Percentiles rank a stretch among this genome's conserved stretches.
Evolutionary conservation across 805 yeast genomes (phyloP).

Genomic region (Clavispora santaluciae): DNA sequence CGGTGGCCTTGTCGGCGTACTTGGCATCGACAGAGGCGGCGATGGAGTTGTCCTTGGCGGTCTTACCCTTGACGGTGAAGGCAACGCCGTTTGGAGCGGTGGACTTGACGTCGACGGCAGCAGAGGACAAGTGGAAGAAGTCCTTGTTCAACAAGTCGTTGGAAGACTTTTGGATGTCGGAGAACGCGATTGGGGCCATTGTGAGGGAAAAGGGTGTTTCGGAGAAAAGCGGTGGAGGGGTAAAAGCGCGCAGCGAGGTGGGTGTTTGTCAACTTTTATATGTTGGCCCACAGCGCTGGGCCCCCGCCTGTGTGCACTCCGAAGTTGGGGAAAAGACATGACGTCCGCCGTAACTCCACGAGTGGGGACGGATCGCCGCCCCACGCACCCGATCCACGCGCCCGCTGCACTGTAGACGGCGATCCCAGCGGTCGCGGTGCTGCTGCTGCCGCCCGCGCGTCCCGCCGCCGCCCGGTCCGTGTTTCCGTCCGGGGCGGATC

Average conservation of each 20-base stretch:
- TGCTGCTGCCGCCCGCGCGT: too few species aligned
- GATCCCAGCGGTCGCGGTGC: too few species aligned
- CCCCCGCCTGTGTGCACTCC: background rate
- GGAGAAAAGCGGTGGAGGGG: conserved; percentile 6
- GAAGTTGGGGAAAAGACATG: background rate
- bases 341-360: background rate
- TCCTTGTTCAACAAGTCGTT: conserved; percentile 87
- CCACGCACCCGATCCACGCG: too few species aligned
- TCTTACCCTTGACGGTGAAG: conserved; percentile 90
- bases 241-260: conserved; percentile 6
- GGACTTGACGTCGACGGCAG: conserved; percentile 84
- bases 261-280: conserved; percentile 12
- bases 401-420: too few species aligned
- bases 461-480: background rate
- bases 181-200: conserved; percentile 76
- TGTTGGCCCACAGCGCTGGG: background rate
- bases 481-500: background rate
- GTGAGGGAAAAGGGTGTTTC: conserved; percentile 4
- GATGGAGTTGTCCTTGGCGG: conserved; percentile 72
- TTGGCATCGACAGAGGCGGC: conserved; percentile 88
- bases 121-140: conserved; percentile 88
- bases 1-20: conserved; percentile 87
- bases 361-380: too few species aligned
- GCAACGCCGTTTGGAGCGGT: conserved; percentile 95
- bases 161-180: conserved; percentile 89